Conservation (phyloP, 2,329 filamentous ascomycete genomes). For the Stagonosporopsis vannaccii region DNA sequence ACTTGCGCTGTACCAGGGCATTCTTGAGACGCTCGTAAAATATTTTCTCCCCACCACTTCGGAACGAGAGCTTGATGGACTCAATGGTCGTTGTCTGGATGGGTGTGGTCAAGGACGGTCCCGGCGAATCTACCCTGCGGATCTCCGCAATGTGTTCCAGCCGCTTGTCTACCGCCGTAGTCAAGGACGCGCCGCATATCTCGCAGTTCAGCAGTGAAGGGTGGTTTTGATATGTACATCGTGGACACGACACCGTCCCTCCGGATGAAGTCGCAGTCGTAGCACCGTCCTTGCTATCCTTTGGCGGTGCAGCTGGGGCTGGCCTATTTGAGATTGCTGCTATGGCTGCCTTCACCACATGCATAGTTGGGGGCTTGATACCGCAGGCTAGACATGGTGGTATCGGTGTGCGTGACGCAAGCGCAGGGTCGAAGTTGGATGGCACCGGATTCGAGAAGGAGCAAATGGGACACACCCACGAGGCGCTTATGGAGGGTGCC, state of each 20-base stretch:
- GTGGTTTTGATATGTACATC: constrained; percentile 95
- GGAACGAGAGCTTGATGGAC: constrained; percentile 89
- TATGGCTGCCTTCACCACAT: constrained; percentile 87
- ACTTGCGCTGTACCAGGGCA: constrained; percentile 90
- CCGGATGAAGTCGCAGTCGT: constrained; percentile 18
- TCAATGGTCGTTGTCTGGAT: constrained; percentile 70
- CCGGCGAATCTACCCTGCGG: constrained; percentile 76
- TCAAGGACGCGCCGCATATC: constrained; percentile 82
- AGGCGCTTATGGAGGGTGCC: constrained; percentile 68
- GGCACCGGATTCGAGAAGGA: constrained; percentile 93
- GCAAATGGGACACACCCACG: constrained; percentile 96
- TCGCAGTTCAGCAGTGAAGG: constrained; percentile 86
- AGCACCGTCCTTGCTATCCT: constrained; percentile 49
- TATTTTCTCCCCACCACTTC: constrained; percentile 84
- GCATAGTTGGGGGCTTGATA: constrained; percentile 85
- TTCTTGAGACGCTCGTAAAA: constrained; percentile 90
- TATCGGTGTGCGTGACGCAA: constrained; percentile 78
- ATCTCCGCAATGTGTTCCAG: constrained; percentile 50
- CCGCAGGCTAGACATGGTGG: constrained; percentile 92
- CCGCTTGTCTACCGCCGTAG: constrained; percentile 58
- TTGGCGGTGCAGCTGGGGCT: constrained; percentile 35
- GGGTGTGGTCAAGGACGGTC: constrained; percentile 64
- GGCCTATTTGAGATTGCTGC: constrained; percentile 70
- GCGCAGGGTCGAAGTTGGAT: constrained; percentile 87
- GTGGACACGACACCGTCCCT: constrained; percentile 65